Evolutionary conservation across 2,329 filamentous ascomycete genomes (phyloP), one percentile per base, ranked within the genome.

Genomic region (Coniochaeta sp.): DNA sequence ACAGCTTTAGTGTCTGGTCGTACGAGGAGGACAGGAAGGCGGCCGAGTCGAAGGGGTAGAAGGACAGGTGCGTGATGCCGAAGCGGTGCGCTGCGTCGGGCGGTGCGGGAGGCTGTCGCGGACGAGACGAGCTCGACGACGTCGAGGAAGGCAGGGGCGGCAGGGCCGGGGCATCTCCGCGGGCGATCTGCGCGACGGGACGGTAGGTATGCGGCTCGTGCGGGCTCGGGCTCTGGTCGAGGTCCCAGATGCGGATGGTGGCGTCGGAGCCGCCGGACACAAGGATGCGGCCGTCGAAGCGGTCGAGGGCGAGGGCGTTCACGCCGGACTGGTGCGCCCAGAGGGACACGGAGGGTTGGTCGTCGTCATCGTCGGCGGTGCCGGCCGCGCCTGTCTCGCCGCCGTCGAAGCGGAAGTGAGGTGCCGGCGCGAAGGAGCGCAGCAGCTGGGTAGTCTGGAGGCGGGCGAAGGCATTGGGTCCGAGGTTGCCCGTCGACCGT

Each of bases 221-320:
- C 6, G 77, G 73, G 62, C 78, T 78, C 14, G 70, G 71, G 65
- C 79, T 77, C 57, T 81, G 76, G 68, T 96, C 89, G 7, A 97
- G 82, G 73, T 97, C 88, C 93, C 93, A 97, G 54, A 97, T 76
- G 65, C 87, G 89, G 68, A 97, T 85, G 0, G 89, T 89, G 10
- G 89, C 90, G 70, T 96, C 91, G 4, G 90, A 88, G 32, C 93
- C 92, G 4, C 91, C 93, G 0, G 93, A 96, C 1, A 96, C 74
- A 63, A 97, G 81, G 65, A 90, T 89, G 69, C 86, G 81, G 3
- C 90, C 91, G 63, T 95, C 90, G 68, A 95, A 91, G 57, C 86
- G 85, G 68, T 97, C 93, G 42, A 96, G 81, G 0, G 89, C 86
- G 44, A 97, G 77, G 42, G 88, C 85, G 69, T 89, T 95, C 40